Base-by-base conservation (phyloP, 805 yeast species). In the Candida coquimbonensis region DNA sequence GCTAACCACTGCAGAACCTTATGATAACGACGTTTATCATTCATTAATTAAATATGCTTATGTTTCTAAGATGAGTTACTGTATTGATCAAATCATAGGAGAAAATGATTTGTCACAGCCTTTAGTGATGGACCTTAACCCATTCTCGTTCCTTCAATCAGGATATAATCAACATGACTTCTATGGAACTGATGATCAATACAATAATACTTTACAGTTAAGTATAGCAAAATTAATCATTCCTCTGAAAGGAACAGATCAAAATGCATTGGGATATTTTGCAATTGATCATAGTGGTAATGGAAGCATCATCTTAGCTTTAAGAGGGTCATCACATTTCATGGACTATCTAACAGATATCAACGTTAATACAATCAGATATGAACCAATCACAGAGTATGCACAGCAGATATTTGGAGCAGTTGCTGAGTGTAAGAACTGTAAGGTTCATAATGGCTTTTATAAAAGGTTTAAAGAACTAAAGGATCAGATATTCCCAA, bases 391-490 rank as follows among this genome's bases (percentile, higher is more conserved):
- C 9, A 39, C 45, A 42, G 47, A 40, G 58, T 33, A 33, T 1
- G 57, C 54, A 1, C 38, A 13, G 21, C 16, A 21, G 9, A 42
- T 32, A 6, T 52, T 51, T 19, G 38, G 36, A 13, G 41, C 24
- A 1, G 29, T 35, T 11, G n/a, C 14, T 2, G 14, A 7, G 3
- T 83, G 90, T 60, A 54, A 59, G 9, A 65, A 63, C 14, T 83
- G 90, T 57, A 63, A 57, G 26, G 79, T 81, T 8, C 93, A 86
- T 63, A 62, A 70, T 40, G 93, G 93, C 0, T 82, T 83, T 57
- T 68, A 73, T 43, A 61, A 65, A 17, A 74, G 77, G 33, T 60
- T 74, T 39, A 63, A 63, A 47, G 69, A 67, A 14, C 68, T 78
- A 47, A 64, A 69, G 39, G 62, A 57, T 5, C 55, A 61, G 14